Percentiles rank a stretch among this genome's conserved stretches.
Evolutionary conservation across 2,329 filamentous ascomycete genomes (phyloP).

Genomic region (Ophiostoma australiae): DNA sequence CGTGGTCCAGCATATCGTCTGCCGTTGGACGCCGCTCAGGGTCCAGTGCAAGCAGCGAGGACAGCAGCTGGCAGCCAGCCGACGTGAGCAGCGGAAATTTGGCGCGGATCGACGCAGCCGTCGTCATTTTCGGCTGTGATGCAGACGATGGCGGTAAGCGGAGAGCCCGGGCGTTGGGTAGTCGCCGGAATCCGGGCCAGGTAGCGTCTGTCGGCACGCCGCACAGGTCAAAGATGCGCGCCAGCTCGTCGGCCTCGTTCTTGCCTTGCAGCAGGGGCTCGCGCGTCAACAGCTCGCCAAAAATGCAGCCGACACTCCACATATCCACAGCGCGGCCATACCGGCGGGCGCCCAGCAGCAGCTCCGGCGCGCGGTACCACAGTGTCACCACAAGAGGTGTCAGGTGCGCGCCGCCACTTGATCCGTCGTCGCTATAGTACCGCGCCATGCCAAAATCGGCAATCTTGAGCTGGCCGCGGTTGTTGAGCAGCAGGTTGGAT

Average conservation of each 20-base stretch:
- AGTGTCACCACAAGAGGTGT: conserved; percentile 93
- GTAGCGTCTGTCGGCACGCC: conserved; percentile 75
- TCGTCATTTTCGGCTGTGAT: conserved; percentile 33
- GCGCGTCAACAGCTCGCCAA: conserved; percentile 80
- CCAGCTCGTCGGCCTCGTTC: conserved; percentile 88
- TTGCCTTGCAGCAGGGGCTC: conserved; percentile 80
- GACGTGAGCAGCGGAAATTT: conserved; percentile 77
- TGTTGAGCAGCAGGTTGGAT: conserved; percentile 89
- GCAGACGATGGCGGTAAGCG: conserved; percentile 55
- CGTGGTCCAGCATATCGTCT: conserved; percentile 67
- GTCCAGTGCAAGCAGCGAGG: conserved; percentile 66
- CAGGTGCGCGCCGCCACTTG: conserved; percentile 38
- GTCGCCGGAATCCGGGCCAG: conserved; percentile 81
- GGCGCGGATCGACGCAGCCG: conserved; percentile 56
- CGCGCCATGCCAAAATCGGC: conserved; percentile 98
- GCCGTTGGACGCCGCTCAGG: conserved; percentile 67
- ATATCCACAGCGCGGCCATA: conserved; percentile 81
- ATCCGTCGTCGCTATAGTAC: conserved; percentile 62
- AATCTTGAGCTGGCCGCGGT: conserved; percentile 89
- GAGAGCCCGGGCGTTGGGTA: conserved; percentile 80
- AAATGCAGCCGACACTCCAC: conserved; percentile 95
- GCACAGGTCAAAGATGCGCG: conserved; percentile 82
- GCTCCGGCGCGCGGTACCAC: conserved; percentile 91
- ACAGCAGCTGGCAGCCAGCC: conserved; percentile 66
- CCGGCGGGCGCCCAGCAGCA: conserved; percentile 71